phyloP scores from a whole-genome alignment of 2,329 filamentous ascomycete species.

The Epicoccum nigrum region DNA sequence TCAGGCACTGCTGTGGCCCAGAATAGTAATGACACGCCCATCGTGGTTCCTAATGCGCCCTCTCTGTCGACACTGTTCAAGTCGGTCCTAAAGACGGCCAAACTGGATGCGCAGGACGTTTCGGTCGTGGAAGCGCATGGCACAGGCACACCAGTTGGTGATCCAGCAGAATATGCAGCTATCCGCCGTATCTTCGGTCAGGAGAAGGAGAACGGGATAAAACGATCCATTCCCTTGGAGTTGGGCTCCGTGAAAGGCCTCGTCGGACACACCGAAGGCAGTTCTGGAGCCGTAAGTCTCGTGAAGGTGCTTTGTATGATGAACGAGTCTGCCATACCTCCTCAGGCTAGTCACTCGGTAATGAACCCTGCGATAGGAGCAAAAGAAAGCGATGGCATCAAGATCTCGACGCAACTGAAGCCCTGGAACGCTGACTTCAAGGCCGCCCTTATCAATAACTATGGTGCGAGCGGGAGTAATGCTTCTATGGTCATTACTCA shows the following conservation, averaged over 20 bases:
- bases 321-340: slow-evolving; percentile 25
- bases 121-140: slow-evolving; percentile 24
- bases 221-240: slow-evolving; percentile 13
- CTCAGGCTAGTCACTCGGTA: slow-evolving; percentile 22
- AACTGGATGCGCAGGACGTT: slow-evolving; percentile 8
- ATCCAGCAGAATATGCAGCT: slow-evolving; percentile 22
- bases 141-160: slow-evolving; percentile 26
- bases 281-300: slow-evolving; percentile 27
- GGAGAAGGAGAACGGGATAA: background rate
- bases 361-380: slow-evolving; percentile 27
- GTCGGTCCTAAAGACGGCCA: slow-evolving; percentile 10
- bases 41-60: slow-evolving; percentile 19
- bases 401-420: slow-evolving; percentile 9
- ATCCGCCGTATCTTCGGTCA: slow-evolving; percentile 27
- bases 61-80: slow-evolving; percentile 20
- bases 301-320: slow-evolving; percentile 40
- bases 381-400: slow-evolving; percentile 15
- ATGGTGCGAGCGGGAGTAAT: slow-evolving; percentile 39
- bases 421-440: slow-evolving; percentile 17
- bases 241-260: slow-evolving; percentile 41
- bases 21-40: slow-evolving; percentile 14
- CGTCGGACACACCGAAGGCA: slow-evolving; percentile 37
- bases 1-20: slow-evolving; percentile 23
- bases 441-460: slow-evolving; percentile 39
- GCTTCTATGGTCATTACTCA: slow-evolving; percentile 21